Evolutionary conservation across 2,329 filamentous ascomycete genomes (phyloP).

Genomic region (Fonsecaea pedrosoi): DNA sequence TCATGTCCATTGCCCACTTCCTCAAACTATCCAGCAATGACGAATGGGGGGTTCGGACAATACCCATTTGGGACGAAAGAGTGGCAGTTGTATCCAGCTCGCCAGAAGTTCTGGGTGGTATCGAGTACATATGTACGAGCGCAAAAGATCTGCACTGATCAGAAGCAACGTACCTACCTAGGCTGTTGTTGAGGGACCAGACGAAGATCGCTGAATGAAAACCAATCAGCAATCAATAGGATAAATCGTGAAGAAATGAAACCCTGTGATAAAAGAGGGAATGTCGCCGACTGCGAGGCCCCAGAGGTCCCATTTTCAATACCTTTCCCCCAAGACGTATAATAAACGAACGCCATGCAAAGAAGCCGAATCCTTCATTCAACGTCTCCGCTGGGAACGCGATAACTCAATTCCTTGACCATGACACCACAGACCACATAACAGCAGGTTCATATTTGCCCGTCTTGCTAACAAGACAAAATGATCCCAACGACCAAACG

Average conservation of each 20-base stretch:
- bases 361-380: not conserved
- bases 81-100: not conserved
- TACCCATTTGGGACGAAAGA: not conserved
- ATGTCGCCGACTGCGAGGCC: not conserved
- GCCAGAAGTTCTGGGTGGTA: no score
- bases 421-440: not conserved
- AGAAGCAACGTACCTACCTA: not conserved
- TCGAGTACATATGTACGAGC: not conserved
- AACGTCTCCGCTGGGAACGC: not conserved
- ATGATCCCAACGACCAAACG: not conserved
- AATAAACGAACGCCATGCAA: not conserved
- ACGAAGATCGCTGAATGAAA: not conserved
- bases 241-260: not conserved
- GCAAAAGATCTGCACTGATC: constrained; percentile 3
- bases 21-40: not conserved
- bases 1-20: not conserved
- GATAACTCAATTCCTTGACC: not conserved
- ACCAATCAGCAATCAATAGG: not conserved
- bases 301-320: not conserved
- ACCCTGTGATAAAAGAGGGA: not conserved
- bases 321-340: not conserved
- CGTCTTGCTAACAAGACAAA: not conserved
- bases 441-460: not conserved
- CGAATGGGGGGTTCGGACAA: not conserved
- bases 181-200: not conserved